Evolutionary conservation across 2,329 filamentous ascomycete species (phyloP).

Genomic region (Dactylellina cionopaga): DNA sequence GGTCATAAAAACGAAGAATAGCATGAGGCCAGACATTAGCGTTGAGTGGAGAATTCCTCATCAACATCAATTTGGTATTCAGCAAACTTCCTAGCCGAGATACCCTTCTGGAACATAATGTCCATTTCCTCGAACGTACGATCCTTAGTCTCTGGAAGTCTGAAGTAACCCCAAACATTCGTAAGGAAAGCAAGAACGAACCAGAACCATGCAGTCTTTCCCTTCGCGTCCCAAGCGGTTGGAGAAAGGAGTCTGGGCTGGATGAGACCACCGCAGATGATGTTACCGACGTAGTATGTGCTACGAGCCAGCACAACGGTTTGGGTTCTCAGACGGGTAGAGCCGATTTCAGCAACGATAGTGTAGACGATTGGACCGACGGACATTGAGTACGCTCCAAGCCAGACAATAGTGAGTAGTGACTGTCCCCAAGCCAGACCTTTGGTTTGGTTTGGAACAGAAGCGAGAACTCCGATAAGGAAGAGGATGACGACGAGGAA

Average conservation of each 20-base stretch:
- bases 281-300: slow-evolving; percentile 62
- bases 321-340: slow-evolving; percentile 64
- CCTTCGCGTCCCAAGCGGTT: slow-evolving; percentile 54
- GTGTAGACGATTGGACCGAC: slow-evolving; percentile 64
- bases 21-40: background rate
- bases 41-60: slow-evolving; percentile 54
- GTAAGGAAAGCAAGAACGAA: slow-evolving; percentile 60
- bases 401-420: slow-evolving; percentile 62
- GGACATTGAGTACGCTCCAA: slow-evolving; percentile 63
- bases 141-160: slow-evolving; percentile 63
- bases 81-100: slow-evolving; percentile 62
- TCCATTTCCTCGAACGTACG: slow-evolving; percentile 65
- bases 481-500: slow-evolving; percentile 62
- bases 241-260: slow-evolving; percentile 56
- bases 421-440: slow-evolving; percentile 62
- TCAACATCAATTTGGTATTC: slow-evolving; percentile 60
- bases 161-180: slow-evolving; percentile 63
- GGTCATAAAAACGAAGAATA: slow-evolving; percentile 25
- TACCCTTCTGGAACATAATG: slow-evolving; percentile 61
- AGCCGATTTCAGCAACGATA: slow-evolving; percentile 63
- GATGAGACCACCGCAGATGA: slow-evolving; percentile 61
- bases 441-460: slow-evolving; percentile 59
- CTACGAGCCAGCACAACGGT: slow-evolving; percentile 64
- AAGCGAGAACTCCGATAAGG: slow-evolving; percentile 63
- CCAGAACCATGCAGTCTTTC: slow-evolving; percentile 62